A percentile compares a stretch with the other conserved stretches of the same genome.
These are phyloP conservation scores for Paecilomyces sp. DNA, from an alignment of 2,329 filamentous ascomycete species.

Conservation along the genomic window DNA sequence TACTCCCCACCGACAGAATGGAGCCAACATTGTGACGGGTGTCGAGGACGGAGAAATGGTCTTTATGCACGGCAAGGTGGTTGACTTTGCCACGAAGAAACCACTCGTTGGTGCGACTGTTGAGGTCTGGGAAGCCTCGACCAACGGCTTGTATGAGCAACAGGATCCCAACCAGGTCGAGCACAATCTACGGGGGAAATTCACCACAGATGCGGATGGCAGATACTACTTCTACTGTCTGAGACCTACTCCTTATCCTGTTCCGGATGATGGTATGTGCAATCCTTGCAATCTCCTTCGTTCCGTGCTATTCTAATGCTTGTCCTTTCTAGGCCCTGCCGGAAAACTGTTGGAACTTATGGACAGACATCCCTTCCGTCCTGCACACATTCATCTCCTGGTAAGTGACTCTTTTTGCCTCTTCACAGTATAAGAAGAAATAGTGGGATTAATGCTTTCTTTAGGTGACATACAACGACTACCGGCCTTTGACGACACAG, in stretches of 20 bases:
- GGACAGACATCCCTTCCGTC: conserved; percentile 55
- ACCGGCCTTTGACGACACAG: conserved; percentile 67
- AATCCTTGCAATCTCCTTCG: not conserved
- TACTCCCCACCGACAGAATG: conserved; percentile 63
- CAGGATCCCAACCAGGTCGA: conserved; percentile 65
- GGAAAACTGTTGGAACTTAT: conserved; percentile 52
- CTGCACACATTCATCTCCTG: conserved; percentile 53
- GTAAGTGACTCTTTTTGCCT: not conserved
- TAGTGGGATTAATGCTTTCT: not conserved
- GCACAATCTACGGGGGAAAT: conserved; percentile 67
- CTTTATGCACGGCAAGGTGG: conserved; percentile 58
- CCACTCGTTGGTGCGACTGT: conserved; percentile 60
- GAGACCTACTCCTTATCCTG: conserved; percentile 52
- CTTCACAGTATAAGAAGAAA: conserved; percentile 1
- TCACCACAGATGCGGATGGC: conserved; percentile 59
- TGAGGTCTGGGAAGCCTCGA: conserved; percentile 74
- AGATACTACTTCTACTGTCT: conserved; percentile 57
- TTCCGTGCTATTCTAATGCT: conserved; percentile 4
- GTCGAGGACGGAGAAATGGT: conserved; percentile 48
- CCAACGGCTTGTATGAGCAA: conserved; percentile 67
- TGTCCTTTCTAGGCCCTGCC: conserved; percentile 39
- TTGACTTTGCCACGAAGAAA: conserved; percentile 53
- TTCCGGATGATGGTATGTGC: conserved; percentile 44
- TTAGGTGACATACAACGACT: conserved; percentile 49
- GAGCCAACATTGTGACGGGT: conserved; percentile 54